These are phyloP conservation scores for Angomonas ambiguus DNA, from an alignment of 208 protist genomes.

Conservation along the genomic window DNA sequence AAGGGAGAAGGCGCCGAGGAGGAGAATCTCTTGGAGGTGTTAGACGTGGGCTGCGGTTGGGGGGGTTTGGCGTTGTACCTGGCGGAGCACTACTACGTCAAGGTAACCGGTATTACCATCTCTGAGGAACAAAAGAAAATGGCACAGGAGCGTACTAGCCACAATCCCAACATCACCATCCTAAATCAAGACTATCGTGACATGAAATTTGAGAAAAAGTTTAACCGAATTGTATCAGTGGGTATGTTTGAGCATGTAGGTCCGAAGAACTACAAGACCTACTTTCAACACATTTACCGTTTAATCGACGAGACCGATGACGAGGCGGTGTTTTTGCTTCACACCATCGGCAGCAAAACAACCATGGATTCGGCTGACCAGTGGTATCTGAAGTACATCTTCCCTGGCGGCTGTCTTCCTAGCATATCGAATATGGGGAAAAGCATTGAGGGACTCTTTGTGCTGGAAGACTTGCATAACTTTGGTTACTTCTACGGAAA, in stretches of 20 bases:
- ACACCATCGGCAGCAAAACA: slow-evolving; percentile 64
- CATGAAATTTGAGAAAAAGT: slow-evolving; percentile 32
- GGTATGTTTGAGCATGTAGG: slow-evolving; percentile 88
- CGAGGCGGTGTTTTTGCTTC: slow-evolving; percentile 55
- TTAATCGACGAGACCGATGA: slow-evolving; percentile 52
- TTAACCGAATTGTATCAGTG: slow-evolving; percentile 72
- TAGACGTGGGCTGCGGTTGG: slow-evolving; percentile 83
- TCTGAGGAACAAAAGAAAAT: slow-evolving; percentile 45
- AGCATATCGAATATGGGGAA: slow-evolving; percentile 35
- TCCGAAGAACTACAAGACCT: slow-evolving; percentile 68
- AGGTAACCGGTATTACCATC: slow-evolving; percentile 73
- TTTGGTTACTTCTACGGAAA: slow-evolving; percentile 55
- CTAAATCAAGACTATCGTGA: slow-evolving; percentile 76
- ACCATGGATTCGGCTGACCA: slow-evolving; percentile 60
- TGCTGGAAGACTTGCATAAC: slow-evolving; percentile 63
- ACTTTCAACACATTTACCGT: slow-evolving; percentile 54
- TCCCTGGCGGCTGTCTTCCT: slow-evolving; percentile 63
- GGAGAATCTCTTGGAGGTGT: slow-evolving; percentile 48
- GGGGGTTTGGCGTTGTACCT: slow-evolving; percentile 57
- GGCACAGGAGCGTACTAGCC: slow-evolving; percentile 26
- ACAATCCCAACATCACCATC: slow-evolving; percentile 31
- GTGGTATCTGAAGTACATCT: slow-evolving; percentile 86
- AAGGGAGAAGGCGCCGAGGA: background rate
- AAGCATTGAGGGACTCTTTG: slow-evolving; percentile 35
- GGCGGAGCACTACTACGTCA: slow-evolving; percentile 48